Evolutionary conservation across 768 basidiomycete species (phyloP), one percentile per base, ranked within the genome.

Genomic region (Kondoa subrosea): DNA sequence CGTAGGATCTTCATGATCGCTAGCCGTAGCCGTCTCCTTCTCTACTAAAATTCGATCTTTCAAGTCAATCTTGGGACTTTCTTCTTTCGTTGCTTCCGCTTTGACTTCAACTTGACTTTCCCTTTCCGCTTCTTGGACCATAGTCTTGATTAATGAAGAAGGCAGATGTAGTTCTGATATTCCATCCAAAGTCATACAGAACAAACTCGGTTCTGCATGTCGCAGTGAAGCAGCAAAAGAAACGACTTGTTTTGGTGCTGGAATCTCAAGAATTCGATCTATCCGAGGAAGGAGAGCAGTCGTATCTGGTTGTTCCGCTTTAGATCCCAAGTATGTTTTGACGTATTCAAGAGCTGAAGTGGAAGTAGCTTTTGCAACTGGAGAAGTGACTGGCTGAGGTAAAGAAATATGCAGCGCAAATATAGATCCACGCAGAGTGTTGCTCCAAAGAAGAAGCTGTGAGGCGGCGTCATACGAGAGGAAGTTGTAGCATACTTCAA

Each of bases 131-230:
- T 63, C 29, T 31, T 63, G 17, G 15, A 16, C 61, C 29, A 17
- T 27, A 31, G 3, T 17, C 8, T 4, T 4, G 29, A 60, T 8
- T 25, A 63, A 32, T 32, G 4, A 4, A n/a, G 33, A 26, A 33
- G 61, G 30, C 12, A 63, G 4, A 27, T 63, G 27, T 12, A 63
- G n/a, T 33, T 63, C 29, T 27, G 61, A 27, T 12, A 63, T 63
- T 27, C 61, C 61, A 32, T 63, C 61, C 17, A 32, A n/a, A 21
- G 61, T 8, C 27, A 63, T 33, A n/a, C 61, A 63, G 29, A 63
- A 63, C 3, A 63, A 8, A 12, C 29, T 3, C 14, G 61, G 61
- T 32, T 27, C 29, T 14, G 3, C 8, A 27, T 63, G 29, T 8
- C 26, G 4, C 3, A 63, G 61, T 14, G 61, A 27, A 63, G 16